phyloP scores from a whole-genome alignment of 2,329 filamentous ascomycete species.

The Ascocoryne sarcoides region DNA sequence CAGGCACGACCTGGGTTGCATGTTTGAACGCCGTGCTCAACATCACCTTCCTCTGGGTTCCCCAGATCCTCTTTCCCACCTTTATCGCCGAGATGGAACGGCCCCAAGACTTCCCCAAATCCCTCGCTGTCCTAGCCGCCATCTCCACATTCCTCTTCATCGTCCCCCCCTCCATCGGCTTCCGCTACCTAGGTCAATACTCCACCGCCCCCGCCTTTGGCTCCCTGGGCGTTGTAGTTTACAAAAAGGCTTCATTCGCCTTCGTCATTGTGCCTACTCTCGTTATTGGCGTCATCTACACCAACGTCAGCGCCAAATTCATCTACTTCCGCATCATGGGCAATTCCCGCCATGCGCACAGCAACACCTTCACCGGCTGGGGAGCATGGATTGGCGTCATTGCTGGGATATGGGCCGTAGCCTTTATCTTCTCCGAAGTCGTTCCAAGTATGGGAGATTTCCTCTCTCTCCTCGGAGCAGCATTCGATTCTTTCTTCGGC shows the following conservation, averaged over 20 bases:
- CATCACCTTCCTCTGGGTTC: slow-evolving; percentile 42
- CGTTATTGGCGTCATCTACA: slow-evolving; percentile 41
- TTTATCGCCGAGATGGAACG: slow-evolving; percentile 43
- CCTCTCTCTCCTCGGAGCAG: slow-evolving; percentile 37
- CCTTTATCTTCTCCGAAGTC: slow-evolving; percentile 39
- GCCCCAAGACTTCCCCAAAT: slow-evolving; percentile 42
- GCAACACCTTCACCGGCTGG: slow-evolving; percentile 40
- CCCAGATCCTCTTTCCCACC: slow-evolving; percentile 42
- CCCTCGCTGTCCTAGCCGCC: slow-evolving; percentile 36
- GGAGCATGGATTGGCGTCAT: slow-evolving; percentile 35
- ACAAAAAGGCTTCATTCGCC: slow-evolving; percentile 41
- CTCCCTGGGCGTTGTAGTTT: slow-evolving; percentile 33
- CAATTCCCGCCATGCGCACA: slow-evolving; percentile 36
- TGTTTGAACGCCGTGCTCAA: slow-evolving; percentile 42
- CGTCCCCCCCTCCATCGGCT: slow-evolving; percentile 39
- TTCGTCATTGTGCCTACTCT: slow-evolving; percentile 43
- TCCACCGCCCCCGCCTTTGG: slow-evolving; percentile 41
- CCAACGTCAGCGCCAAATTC: slow-evolving; percentile 40
- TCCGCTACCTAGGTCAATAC: slow-evolving; percentile 40
- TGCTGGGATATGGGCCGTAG: slow-evolving; percentile 35
- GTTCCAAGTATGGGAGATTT: slow-evolving; percentile 43
- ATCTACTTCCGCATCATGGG: slow-evolving; percentile 37
- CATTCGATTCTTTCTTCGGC: slow-evolving; percentile 32
- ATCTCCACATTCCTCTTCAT: slow-evolving; percentile 41
- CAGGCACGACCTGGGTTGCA: slow-evolving; percentile 37